Evolutionary conservation across 192 early-diverging fungal species (phyloP).

Genomic region (Coemansia sp.): DNA sequence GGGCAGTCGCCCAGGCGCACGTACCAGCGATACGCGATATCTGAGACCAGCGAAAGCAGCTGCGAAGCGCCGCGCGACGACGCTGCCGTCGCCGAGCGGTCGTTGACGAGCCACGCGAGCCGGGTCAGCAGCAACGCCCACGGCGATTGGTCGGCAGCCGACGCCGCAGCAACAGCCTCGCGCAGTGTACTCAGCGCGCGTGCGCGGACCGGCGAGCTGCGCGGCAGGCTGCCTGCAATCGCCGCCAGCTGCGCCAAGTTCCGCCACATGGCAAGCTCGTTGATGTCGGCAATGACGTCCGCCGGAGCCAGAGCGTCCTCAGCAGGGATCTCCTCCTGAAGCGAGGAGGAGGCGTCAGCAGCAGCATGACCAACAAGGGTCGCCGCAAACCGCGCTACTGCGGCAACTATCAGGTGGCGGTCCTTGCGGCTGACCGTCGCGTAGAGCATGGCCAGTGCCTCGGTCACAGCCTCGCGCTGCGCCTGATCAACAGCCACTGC

Average conservation of each 20-base stretch:
- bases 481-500: not conserved
- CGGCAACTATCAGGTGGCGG: conserved; percentile 32
- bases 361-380: not conserved
- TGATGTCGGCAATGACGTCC: conserved; percentile 19
- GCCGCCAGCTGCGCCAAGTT: conserved; percentile 5
- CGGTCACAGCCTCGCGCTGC: conserved; percentile 19
- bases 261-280: conserved; percentile 26
- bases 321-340: not conserved
- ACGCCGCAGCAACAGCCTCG: not conserved
- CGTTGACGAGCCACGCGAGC: conserved; percentile 37
- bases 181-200: not conserved
- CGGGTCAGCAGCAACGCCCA: conserved; percentile 42
- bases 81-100: too few species aligned
- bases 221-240: conserved; percentile 6
- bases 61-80: not conserved
- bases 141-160: conserved; percentile 7
- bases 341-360: too few species aligned
- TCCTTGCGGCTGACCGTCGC: conserved; percentile 34
- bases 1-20: not conserved
- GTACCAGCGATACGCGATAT: conserved; percentile 29
- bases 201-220: not conserved
- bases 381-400: conserved; percentile 18
- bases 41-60: conserved; percentile 29
- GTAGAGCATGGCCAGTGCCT: conserved; percentile 53
- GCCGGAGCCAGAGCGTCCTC: conserved; percentile 1